Percentiles rank a stretch among this genome's conserved stretches.
These are phyloP conservation scores for Immersiella caudata DNA, from an alignment of 495 filamentous ascomycete species.

Conservation along the genomic window DNA sequence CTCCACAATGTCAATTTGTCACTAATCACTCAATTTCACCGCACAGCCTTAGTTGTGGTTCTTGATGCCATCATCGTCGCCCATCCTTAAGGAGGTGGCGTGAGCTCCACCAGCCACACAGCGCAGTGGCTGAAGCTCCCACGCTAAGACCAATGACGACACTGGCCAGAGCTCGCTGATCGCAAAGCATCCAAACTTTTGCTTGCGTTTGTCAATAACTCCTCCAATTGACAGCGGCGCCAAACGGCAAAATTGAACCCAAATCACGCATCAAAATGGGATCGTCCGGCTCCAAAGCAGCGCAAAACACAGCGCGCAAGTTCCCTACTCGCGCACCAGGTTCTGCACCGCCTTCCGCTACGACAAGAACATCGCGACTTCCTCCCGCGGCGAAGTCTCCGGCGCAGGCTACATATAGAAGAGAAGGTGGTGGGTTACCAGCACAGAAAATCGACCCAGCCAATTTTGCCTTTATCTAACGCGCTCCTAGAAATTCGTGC, in stretches of 20 bases:
- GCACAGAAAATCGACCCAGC: neutral
- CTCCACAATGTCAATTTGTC: too few relatives aligned
- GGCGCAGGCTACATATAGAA: constrained; percentile 36
- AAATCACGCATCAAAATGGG: constrained; percentile 32
- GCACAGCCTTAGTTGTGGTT: too few relatives aligned
- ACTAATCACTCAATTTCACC: too few relatives aligned
- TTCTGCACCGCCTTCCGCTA: constrained; percentile 23
- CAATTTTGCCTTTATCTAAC: neutral
- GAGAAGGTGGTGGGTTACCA: constrained; percentile 41
- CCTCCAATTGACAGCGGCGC: neutral
- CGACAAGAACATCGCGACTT: constrained; percentile 24
- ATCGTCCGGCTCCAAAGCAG: constrained; percentile 36
- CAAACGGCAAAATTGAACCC: neutral
- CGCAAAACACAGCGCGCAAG: constrained; percentile 43
- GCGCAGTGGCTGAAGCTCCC: neutral
- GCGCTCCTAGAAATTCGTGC: constrained; percentile 33
- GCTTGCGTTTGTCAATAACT: neutral
- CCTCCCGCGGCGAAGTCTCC: constrained; percentile 23
- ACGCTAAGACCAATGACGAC: neutral
- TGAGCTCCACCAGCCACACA: neutral
- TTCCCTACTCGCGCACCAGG: constrained; percentile 47
- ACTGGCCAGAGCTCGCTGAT: too few relatives aligned
- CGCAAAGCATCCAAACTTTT: neutral
- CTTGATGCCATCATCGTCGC: too few relatives aligned
- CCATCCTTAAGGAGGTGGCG: neutral